These are phyloP conservation scores for Phaeophleospora eucalypticola DNA, from an alignment of 2,329 filamentous ascomycete species.

Conservation along the genomic window DNA sequence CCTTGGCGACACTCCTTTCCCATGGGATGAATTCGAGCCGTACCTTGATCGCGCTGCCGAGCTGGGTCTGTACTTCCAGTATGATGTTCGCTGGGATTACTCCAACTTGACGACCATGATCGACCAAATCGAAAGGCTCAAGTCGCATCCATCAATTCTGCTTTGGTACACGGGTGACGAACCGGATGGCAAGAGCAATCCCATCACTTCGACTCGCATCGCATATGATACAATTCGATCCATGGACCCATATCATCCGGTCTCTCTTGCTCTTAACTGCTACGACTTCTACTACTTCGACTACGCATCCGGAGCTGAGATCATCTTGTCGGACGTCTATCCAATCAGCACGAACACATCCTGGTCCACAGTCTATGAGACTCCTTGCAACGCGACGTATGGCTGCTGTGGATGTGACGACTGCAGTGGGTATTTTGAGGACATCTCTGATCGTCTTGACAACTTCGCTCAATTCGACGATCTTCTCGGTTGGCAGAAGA, in stretches of 20 bases:
- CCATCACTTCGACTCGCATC: constrained; percentile 44
- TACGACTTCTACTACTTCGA: constrained; percentile 55
- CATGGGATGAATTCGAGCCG: constrained; percentile 35
- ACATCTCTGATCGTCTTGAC: constrained; percentile 48
- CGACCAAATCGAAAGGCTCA: constrained; percentile 34
- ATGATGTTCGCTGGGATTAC: constrained; percentile 41
- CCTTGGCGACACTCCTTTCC: constrained; percentile 34
- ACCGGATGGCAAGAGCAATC: constrained; percentile 54
- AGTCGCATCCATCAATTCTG: constrained; percentile 35
- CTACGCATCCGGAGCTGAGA: constrained; percentile 54
- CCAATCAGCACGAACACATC: constrained; percentile 55
- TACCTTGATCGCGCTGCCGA: constrained; percentile 43
- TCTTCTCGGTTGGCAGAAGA: constrained; percentile 40
- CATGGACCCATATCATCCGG: constrained; percentile 58
- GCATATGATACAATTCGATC: constrained; percentile 44
- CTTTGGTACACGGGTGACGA: constrained; percentile 50
- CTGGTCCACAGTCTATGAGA: constrained; percentile 52
- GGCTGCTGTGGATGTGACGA: constrained; percentile 62
- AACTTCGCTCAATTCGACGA: constrained; percentile 38
- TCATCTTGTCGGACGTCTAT: constrained; percentile 58
- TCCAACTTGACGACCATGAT: constrained; percentile 35
- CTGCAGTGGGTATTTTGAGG: constrained; percentile 50
- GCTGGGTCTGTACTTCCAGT: constrained; percentile 45
- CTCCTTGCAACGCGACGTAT: constrained; percentile 54
- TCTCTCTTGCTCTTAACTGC: constrained; percentile 58